Conservation (phyloP, 257 asterid genomes). For the Solanum acaule region DNA sequence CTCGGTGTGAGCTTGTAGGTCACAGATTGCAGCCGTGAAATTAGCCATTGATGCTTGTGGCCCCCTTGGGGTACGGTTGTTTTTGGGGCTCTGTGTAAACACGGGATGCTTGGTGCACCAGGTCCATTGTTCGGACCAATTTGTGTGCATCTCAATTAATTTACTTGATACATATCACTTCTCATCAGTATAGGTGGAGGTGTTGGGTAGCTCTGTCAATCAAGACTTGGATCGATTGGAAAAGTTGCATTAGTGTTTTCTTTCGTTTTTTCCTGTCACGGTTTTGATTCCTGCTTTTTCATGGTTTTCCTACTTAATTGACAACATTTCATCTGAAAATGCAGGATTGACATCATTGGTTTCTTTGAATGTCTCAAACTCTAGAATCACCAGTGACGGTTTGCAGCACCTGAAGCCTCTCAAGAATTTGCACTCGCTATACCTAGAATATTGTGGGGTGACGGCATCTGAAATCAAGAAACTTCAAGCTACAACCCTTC, state of each 20-base stretch:
- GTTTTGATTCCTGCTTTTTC: neutral
- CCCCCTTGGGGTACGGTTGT: neutral
- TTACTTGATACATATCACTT: neutral
- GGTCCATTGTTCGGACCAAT: neutral
- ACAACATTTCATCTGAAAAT: neutral
- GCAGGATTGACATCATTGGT: conserved; percentile 6
- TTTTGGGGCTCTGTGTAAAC: neutral
- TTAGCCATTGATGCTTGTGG: neutral
- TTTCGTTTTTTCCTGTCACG: neutral
- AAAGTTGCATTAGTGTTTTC: neutral
- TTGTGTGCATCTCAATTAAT: neutral
- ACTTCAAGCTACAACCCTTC: neutral
- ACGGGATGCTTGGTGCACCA: neutral
- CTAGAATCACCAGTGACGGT: neutral
- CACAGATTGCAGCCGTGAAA: neutral
- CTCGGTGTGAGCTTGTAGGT: neutral
- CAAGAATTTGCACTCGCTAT: neutral
- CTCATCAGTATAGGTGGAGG: neutral
- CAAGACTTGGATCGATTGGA: neutral
- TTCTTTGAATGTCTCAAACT: conserved; percentile 1
- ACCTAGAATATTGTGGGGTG: conserved; percentile 1
- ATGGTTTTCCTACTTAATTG: neutral
- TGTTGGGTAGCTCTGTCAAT: neutral
- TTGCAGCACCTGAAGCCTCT: conserved; percentile 2
- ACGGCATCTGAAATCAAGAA: conserved; percentile 1